Conservation (phyloP, 176 grass and related monocot species). For the Phoenix roebelenii region DNA sequence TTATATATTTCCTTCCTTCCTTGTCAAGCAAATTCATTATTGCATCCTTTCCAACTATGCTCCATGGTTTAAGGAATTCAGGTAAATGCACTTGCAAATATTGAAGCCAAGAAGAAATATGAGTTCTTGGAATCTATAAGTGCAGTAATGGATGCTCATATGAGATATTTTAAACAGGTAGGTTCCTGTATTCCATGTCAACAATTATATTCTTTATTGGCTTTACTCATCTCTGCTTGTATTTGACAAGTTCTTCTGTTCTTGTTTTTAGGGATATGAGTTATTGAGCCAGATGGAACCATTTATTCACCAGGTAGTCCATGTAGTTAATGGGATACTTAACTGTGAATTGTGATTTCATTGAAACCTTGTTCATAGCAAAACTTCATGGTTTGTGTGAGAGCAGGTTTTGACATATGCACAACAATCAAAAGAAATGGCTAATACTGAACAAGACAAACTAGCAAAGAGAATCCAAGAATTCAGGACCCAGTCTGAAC, state of each 20-base stretch:
- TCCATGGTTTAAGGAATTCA: slow-evolving; percentile 50
- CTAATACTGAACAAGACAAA: slow-evolving; percentile 70
- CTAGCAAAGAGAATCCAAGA: slow-evolving; percentile 96
- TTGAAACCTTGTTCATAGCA: too few relatives aligned
- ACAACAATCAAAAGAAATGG: slow-evolving; percentile 93
- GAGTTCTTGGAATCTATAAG: slow-evolving; percentile 97
- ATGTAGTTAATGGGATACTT: slow-evolving; percentile 3
- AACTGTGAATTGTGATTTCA: too few relatives aligned
- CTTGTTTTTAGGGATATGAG: slow-evolving; percentile 61
- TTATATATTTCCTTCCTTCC: slow-evolving; percentile 11
- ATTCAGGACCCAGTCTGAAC: slow-evolving; percentile 83
- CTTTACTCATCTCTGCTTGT: slow-evolving; percentile 2
- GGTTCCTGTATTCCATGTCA: slow-evolving; percentile 17
- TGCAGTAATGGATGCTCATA: slow-evolving; percentile 98
- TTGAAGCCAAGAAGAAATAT: slow-evolving; percentile 95
- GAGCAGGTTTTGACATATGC: slow-evolving; percentile 93
- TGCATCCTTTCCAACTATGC: slow-evolving; percentile 18
- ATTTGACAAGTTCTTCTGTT: slow-evolving; percentile 13
- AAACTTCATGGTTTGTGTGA: background rate
- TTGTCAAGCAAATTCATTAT: slow-evolving; percentile 20
- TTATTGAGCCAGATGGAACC: slow-evolving; percentile 91
- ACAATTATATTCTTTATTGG: slow-evolving; percentile 6
- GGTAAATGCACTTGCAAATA: slow-evolving; percentile 74
- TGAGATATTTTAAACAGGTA: slow-evolving; percentile 99
- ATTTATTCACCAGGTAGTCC: slow-evolving; percentile 81